Evolutionary conservation across 495 filamentous ascomycete genomes (phyloP).

Genomic region (Elasticomyces elasticus): DNA sequence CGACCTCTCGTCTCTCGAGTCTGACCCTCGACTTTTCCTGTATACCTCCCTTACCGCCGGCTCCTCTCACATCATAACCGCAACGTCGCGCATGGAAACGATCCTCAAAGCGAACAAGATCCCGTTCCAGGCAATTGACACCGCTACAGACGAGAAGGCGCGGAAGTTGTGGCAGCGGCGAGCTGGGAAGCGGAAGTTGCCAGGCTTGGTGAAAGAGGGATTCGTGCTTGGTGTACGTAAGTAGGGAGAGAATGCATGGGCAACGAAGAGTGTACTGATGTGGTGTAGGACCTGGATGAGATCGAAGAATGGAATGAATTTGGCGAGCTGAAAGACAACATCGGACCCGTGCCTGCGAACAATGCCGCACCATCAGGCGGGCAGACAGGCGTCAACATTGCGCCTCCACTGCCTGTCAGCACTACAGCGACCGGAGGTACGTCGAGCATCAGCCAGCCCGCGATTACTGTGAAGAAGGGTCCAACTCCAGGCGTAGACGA

Average conservation of each 20-base stretch:
- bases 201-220: slow-evolving; percentile 80
- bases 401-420: slow-evolving; percentile 8
- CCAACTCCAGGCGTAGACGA: background rate
- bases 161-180: slow-evolving; percentile 83
- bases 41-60: slow-evolving; percentile 93
- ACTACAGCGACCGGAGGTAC: slow-evolving; percentile 8
- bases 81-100: slow-evolving; percentile 87
- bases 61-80: slow-evolving; percentile 94
- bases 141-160: slow-evolving; percentile 84
- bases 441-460: background rate
- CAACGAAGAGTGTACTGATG: background rate
- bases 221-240: slow-evolving; percentile 71
- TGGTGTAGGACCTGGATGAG: slow-evolving; percentile 76
- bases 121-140: slow-evolving; percentile 82
- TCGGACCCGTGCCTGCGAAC: slow-evolving; percentile 39
- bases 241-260: background rate
- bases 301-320: slow-evolving; percentile 99
- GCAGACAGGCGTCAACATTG: slow-evolving; percentile 14
- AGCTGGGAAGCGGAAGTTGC: slow-evolving; percentile 68
- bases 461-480: background rate
- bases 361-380: slow-evolving; percentile 12
- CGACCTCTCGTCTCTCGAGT: slow-evolving; percentile 51
- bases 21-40: slow-evolving; percentile 76
- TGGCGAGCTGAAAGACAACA: slow-evolving; percentile 79
- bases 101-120: slow-evolving; percentile 93